These are phyloP conservation scores for Monosporascus ibericus DNA, from an alignment of 2,329 filamentous ascomycete species.

Conservation along the genomic window DNA sequence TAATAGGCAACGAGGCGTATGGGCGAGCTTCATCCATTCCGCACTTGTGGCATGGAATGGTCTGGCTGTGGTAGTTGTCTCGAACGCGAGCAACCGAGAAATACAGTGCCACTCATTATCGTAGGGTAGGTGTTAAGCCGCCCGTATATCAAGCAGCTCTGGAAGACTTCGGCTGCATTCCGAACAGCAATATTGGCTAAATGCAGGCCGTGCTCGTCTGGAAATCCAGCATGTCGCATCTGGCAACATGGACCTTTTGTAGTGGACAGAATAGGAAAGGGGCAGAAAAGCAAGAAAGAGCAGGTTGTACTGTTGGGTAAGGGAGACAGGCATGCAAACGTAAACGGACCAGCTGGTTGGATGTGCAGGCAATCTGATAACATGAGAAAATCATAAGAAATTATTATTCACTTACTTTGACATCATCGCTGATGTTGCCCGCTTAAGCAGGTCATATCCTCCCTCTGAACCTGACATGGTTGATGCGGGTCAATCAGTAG, in stretches of 20 bases:
- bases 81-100: not conserved
- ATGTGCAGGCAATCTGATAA: not conserved
- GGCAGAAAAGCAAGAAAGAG: not conserved
- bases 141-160: not conserved
- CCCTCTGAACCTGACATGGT: slow-evolving; percentile 48
- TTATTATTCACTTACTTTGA: slow-evolving; percentile 45
- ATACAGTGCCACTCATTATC: not conserved
- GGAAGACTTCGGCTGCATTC: not conserved
- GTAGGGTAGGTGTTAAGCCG: not conserved
- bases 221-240: not conserved
- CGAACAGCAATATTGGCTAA: not conserved
- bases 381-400: not conserved
- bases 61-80: not conserved
- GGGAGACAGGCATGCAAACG: not conserved
- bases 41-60: not conserved
- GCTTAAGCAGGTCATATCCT: slow-evolving; percentile 51
- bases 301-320: not conserved
- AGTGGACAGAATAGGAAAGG: not conserved
- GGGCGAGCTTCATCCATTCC: not conserved
- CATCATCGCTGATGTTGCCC: slow-evolving; percentile 57
- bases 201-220: not conserved
- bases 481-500: slow-evolving; percentile 9
- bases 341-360: not conserved
- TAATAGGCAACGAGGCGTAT: not conserved
- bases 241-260: not conserved